Percentiles rank a stretch among this genome's conserved stretches.
These are phyloP conservation scores for Trichophyton simii DNA, from an alignment of 2,329 filamentous ascomycete genomes.

Conservation along the genomic window DNA sequence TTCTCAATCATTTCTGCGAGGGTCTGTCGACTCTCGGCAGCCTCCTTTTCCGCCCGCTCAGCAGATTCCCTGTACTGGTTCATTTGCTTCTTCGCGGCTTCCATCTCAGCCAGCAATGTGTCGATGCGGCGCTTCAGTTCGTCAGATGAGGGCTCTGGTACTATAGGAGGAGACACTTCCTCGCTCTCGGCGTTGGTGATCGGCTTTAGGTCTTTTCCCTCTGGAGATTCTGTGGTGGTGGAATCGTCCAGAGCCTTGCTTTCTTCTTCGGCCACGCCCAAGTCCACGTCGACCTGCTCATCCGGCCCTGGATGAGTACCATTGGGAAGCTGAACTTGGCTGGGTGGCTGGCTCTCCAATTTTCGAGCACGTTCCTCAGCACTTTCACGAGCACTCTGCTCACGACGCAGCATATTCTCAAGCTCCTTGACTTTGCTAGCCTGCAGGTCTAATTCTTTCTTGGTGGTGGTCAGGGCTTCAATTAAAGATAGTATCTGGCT, in stretches of 20 bases:
- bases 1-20: conserved; percentile 79
- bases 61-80: conserved; percentile 65
- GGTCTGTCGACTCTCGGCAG: conserved; percentile 57
- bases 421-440: conserved; percentile 65
- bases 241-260: neutral
- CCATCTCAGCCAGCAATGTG: conserved; percentile 65
- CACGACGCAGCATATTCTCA: conserved; percentile 63
- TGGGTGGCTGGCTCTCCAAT: conserved; percentile 47
- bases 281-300: neutral
- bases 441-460: conserved; percentile 78
- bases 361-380: conserved; percentile 71
- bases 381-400: conserved; percentile 66
- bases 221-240: neutral
- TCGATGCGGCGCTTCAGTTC: conserved; percentile 62
- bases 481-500: conserved; percentile 74
- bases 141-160: conserved; percentile 29
- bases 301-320: neutral
- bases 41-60: conserved; percentile 67
- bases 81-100: conserved; percentile 65
- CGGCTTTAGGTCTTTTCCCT: conserved; percentile 15
- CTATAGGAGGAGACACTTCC: conserved; percentile 20
- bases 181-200: conserved; percentile 21
- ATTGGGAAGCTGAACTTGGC: neutral
- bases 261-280: neutral
- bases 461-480: conserved; percentile 70